phyloP scores from a whole-genome alignment of 495 filamentous ascomycete species.

The Hypoxylon rickii region DNA sequence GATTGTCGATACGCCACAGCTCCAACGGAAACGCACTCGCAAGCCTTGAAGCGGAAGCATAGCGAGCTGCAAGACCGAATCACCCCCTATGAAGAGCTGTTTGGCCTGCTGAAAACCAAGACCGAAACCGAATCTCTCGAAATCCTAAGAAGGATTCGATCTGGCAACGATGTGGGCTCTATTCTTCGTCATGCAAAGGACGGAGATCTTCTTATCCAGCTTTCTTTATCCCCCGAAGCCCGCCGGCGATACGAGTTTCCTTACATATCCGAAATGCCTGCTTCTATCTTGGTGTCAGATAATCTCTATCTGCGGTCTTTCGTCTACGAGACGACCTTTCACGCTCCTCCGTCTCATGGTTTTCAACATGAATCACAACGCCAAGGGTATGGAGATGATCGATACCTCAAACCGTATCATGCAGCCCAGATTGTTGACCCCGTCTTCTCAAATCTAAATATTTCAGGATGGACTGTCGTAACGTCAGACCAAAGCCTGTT shows the following conservation, averaged over 20 bases:
- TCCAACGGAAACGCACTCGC: constrained; percentile 45
- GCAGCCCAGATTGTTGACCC: constrained; percentile 40
- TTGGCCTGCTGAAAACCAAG: constrained; percentile 38
- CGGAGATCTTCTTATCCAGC: constrained; percentile 46
- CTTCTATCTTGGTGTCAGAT: constrained; percentile 31
- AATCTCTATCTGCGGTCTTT: constrained; percentile 48
- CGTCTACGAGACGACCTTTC: constrained; percentile 35
- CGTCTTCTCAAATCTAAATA: constrained; percentile 33
- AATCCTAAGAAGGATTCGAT: constrained; percentile 44
- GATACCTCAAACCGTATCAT: constrained; percentile 45
- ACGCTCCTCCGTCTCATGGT: constrained; percentile 11
- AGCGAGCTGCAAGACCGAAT: constrained; percentile 41
- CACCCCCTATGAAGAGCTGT: constrained; percentile 43
- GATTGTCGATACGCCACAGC: constrained; percentile 47
- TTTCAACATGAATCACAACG: constrained; percentile 6
- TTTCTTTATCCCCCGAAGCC: constrained; percentile 44
- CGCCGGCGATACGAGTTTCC: constrained; percentile 49
- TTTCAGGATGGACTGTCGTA: constrained; percentile 46
- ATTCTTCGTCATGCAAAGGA: constrained; percentile 45
- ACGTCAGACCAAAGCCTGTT: constrained; percentile 40
- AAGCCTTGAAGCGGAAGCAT: constrained; percentile 49
- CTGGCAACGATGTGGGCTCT: constrained; percentile 40
- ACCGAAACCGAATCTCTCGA: constrained; percentile 42
- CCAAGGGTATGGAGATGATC: constrained; percentile 17
- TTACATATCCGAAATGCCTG: constrained; percentile 44